Evolutionary conservation across 2,329 filamentous ascomycete species (phyloP).

Genomic region (Myriangium duriaei): DNA sequence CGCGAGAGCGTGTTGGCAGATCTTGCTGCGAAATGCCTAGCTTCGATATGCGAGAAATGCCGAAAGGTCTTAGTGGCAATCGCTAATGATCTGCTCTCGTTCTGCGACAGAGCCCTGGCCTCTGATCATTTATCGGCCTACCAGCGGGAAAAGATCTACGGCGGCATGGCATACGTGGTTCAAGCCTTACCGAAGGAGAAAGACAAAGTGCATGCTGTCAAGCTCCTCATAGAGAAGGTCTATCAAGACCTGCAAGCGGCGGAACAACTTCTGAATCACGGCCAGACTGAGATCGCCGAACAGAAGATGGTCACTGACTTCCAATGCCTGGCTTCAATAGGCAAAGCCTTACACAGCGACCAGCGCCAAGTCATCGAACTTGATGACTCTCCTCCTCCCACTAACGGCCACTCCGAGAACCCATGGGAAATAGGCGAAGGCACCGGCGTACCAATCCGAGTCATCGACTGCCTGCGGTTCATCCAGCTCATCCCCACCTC

Average conservation of each 20-base stretch:
- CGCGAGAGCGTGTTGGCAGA: constrained; percentile 41
- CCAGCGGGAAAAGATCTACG: constrained; percentile 60
- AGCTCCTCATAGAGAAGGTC: constrained; percentile 48
- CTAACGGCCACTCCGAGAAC: constrained; percentile 17
- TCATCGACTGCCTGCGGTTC: constrained; percentile 39
- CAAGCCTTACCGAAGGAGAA: constrained; percentile 54
- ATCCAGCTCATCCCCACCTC: constrained; percentile 44
- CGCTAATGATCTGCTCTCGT: constrained; percentile 53
- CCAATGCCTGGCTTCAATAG: constrained; percentile 56
- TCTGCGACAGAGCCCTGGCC: constrained; percentile 54
- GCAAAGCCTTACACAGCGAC: constrained; percentile 54
- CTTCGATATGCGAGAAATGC: constrained; percentile 63
- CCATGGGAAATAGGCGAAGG: constrained; percentile 41
- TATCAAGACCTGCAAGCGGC: constrained; percentile 46
- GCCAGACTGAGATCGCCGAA: constrained; percentile 30
- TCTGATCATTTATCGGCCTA: constrained; percentile 51
- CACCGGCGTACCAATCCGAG: constrained; percentile 37
- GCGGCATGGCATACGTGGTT: constrained; percentile 62
- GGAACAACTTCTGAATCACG: constrained; percentile 18
- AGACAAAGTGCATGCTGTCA: constrained; percentile 41
- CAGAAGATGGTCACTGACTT: constrained; percentile 42
- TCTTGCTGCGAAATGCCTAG: constrained; percentile 63
- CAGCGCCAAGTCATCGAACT: constrained; percentile 52
- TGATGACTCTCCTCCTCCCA: constrained; percentile 22
- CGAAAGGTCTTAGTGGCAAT: constrained; percentile 55